These are phyloP conservation scores for Mycena vitilis DNA, from an alignment of 768 basidiomycete species.

Conservation along the genomic window DNA sequence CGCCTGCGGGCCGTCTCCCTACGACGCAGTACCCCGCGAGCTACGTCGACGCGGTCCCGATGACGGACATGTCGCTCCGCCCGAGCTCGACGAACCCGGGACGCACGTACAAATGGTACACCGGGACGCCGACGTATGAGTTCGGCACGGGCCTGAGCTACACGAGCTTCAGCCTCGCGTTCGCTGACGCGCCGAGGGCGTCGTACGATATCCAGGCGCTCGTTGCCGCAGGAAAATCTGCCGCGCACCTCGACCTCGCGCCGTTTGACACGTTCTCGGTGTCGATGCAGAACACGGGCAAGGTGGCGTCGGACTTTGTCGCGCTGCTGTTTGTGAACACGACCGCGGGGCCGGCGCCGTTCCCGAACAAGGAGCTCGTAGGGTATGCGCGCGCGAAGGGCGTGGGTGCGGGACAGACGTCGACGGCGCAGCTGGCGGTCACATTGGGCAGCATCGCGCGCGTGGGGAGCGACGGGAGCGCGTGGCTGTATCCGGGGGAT, in stretches of 20 bases:
- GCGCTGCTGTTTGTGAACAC: slow-evolving; percentile 64
- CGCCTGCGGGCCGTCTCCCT: slow-evolving; percentile 67
- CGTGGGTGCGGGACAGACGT: slow-evolving; percentile 43
- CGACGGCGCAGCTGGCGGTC: slow-evolving; percentile 32
- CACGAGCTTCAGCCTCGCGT: slow-evolving; percentile 59
- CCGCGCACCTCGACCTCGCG: slow-evolving; percentile 53
- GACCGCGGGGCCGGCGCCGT: slow-evolving; percentile 60
- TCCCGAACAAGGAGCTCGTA: slow-evolving; percentile 64
- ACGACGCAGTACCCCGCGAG: slow-evolving; percentile 65
- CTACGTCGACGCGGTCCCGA: slow-evolving; percentile 59
- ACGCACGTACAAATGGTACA: slow-evolving; percentile 70
- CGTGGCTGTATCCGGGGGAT: slow-evolving; percentile 31
- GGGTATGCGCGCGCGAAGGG: slow-evolving; percentile 58
- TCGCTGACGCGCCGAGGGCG: slow-evolving; percentile 48
- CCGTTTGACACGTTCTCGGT: slow-evolving; percentile 63
- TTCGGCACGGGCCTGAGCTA: slow-evolving; percentile 68
- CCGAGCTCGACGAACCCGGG: slow-evolving; percentile 62
- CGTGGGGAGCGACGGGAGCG: slow-evolving; percentile 20
- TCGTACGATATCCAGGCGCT: slow-evolving; percentile 57
- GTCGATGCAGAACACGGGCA: slow-evolving; percentile 60
- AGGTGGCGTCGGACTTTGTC: slow-evolving; percentile 64
- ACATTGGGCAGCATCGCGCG: slow-evolving; percentile 34
- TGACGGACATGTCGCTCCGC: slow-evolving; percentile 70
- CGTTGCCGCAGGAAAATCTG: slow-evolving; percentile 40
- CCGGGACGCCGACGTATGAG: slow-evolving; percentile 60